Evolutionary conservation across 2,329 filamentous ascomycete species (phyloP).

Genomic region (Parastagonospora nodorum): DNA sequence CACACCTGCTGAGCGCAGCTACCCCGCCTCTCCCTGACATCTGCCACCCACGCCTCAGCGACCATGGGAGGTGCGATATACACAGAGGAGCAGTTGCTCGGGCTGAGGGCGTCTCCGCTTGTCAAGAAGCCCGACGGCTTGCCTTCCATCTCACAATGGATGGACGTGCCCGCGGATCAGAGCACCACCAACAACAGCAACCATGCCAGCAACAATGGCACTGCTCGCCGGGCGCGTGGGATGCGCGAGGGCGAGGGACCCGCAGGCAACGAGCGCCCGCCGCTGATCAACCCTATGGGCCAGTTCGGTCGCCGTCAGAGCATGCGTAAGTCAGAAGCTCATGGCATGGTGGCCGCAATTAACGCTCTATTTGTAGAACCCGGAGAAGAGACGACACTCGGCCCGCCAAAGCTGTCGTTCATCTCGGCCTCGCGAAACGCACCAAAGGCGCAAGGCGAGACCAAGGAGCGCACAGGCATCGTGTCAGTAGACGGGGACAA

Average conservation of each 20-base stretch:
- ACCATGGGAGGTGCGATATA: constrained; percentile 58
- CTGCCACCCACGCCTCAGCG: constrained; percentile 15
- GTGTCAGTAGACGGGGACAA: constrained; percentile 48
- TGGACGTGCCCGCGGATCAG: constrained; percentile 68
- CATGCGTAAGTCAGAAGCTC: constrained; percentile 55
- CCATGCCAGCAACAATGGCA: constrained; percentile 28
- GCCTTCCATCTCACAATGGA: constrained; percentile 90
- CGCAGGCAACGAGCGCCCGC: constrained; percentile 32
- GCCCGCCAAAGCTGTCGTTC: constrained; percentile 82
- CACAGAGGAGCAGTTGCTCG: constrained; percentile 74
- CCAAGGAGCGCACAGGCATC: constrained; percentile 43
- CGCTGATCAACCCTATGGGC: constrained; percentile 43
- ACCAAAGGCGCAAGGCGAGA: constrained; percentile 48
- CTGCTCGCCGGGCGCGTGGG: constrained; percentile 30
- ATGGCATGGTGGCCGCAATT: constrained; percentile 43
- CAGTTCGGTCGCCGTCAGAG: constrained; percentile 41
- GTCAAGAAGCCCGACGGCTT: constrained; percentile 79
- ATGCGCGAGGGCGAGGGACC: constrained; percentile 34
- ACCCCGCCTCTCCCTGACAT: constrained; percentile 19
- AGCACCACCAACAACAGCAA: constrained; percentile 28
- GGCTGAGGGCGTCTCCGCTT: constrained; percentile 79
- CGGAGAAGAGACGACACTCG: constrained; percentile 80
- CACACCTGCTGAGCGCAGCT: constrained; percentile 3
- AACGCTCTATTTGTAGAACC: constrained; percentile 56
- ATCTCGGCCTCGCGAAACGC: constrained; percentile 69